Conservation (phyloP, 371 early-diverging fungal species). For the Mucor lusitanicus region DNA sequence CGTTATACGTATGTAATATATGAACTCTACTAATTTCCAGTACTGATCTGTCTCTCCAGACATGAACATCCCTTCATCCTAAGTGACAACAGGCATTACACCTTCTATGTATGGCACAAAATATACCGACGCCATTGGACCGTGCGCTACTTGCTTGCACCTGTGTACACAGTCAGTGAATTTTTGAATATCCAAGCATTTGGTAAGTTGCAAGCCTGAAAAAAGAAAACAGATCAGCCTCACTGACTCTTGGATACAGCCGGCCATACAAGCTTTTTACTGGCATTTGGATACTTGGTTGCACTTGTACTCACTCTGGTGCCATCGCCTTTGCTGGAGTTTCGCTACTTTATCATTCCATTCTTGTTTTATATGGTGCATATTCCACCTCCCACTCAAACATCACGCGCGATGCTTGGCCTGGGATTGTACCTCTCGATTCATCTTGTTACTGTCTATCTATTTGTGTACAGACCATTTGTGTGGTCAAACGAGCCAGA, state of each 20-base stretch:
- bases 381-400: slow-evolving; percentile 33
- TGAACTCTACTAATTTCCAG: not conserved
- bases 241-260: slow-evolving; percentile 18
- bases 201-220: slow-evolving; percentile 15
- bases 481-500: slow-evolving; percentile 71
- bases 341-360: slow-evolving; percentile 93
- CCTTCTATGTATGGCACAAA: slow-evolving; percentile 93
- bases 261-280: slow-evolving; percentile 42
- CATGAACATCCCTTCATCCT: slow-evolving; percentile 93
- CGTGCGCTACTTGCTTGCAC: slow-evolving; percentile 66
- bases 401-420: slow-evolving; percentile 11
- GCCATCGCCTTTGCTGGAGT: slow-evolving; percentile 93
- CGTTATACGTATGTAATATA: slow-evolving; percentile 58
- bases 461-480: slow-evolving; percentile 79
- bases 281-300: slow-evolving; percentile 47
- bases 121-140: slow-evolving; percentile 61
- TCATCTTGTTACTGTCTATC: slow-evolving; percentile 63
- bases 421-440: slow-evolving; percentile 45
- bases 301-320: slow-evolving; percentile 65
- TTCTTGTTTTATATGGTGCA: slow-evolving; percentile 76
- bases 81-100: slow-evolving; percentile 94
- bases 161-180: slow-evolving; percentile 62
- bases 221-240: not conserved
- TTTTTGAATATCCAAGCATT: slow-evolving; percentile 41
- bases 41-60: slow-evolving; percentile 34